Conservation (phyloP, 306 rosid species). For the Vigna radiata region DNA sequence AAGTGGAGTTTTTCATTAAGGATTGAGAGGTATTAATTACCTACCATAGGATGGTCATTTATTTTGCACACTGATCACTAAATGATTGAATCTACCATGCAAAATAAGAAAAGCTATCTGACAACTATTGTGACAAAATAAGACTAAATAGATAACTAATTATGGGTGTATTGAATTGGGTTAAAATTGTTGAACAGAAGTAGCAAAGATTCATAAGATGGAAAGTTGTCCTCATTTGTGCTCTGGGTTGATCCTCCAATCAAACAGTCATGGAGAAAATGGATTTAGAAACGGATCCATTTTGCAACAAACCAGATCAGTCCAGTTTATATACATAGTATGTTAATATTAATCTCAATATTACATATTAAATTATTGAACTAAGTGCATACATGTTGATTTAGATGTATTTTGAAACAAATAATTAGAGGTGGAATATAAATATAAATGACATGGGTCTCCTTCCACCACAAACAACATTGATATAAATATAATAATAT, state of each 20-base stretch:
- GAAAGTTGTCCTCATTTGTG: conserved; percentile 3
- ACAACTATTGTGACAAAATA: conserved; percentile 7
- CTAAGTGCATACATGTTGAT: not conserved
- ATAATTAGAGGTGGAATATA: too few relatives aligned
- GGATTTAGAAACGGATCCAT: not conserved
- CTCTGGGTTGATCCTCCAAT: too few relatives aligned
- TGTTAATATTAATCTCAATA: not conserved
- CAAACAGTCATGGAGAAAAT: not conserved
- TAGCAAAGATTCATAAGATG: not conserved
- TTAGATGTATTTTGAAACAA: not conserved
- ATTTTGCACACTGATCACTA: conserved; percentile 13
- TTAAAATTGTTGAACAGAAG: not conserved
- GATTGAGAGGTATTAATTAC: conserved; percentile 29
- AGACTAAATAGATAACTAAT: conserved; percentile 13
- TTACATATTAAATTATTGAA: not conserved
- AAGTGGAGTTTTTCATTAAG: not conserved
- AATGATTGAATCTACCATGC: conserved; percentile 7
- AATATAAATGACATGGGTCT: too few relatives aligned
- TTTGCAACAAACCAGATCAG: not conserved
- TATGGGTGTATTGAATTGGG: not conserved
- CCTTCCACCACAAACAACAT: not conserved
- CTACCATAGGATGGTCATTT: conserved; percentile 34
- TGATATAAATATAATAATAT: not conserved
- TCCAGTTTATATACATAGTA: not conserved
- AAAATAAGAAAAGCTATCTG: not conserved